Base-by-base conservation (phyloP, 179 eudicot genomes). In the Spergularia azorica region DNA sequence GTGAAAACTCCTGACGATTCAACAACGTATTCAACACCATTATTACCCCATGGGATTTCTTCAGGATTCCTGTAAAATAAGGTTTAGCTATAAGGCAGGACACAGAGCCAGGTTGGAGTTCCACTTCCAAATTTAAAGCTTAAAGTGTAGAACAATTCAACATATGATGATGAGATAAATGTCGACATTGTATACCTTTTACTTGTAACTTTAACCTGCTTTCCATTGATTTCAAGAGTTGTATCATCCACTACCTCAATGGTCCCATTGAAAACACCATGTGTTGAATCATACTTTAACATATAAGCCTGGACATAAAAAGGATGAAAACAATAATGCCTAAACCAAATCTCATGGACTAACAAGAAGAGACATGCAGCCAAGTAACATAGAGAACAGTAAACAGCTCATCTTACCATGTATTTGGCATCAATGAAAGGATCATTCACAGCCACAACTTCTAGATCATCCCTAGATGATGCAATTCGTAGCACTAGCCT, bases 1-100 rank as follows among this genome's bases (percentile, higher is more conserved):
- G 98, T 95, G 77, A 92, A 95, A 84, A 90, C 92, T 36, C 98
- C 97, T 71, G 98, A 95, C 63, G 98, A 92, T 84, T 92, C 98
- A 83, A 95, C 91, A 81, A 95, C 97, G 82, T 88, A 92, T 12
- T 95, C 98, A 70, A 84, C 97, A 79, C 97, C 98, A 84, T 65
- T 89, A 63, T 89, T 93, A 70, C 96, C 98, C 98, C 98, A 95
- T 11, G 97, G 94, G 56, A 95, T 95, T 58, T 91, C 92, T 70
- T 94, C 96, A 41, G 98, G 98, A 77, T 95, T 90, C 83, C 98
- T 95, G 82, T n/a, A 79, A 6, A 72, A 11, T 69, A 61, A 54
- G 18, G 52, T 21, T 77, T 54, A 62, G 38, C 16, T 21, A 76
- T 5, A 21, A 32, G 72, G 78, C 18, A 12, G 63, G 32, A 73